Evolutionary conservation across 2,329 filamentous ascomycete genomes (phyloP).

Genomic region (Aspergillus pseudonomiae): DNA sequence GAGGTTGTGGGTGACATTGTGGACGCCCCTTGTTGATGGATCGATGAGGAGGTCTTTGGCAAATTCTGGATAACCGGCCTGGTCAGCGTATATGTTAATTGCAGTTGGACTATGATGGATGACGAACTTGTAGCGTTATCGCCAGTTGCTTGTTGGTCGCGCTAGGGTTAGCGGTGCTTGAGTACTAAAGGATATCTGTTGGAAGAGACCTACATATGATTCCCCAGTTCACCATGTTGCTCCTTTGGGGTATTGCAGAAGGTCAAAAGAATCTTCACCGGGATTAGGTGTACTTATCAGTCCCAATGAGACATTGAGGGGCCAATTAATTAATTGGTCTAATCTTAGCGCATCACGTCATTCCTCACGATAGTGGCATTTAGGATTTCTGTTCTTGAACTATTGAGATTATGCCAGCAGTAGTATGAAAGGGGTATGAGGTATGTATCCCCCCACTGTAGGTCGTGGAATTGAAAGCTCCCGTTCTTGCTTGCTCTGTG

Average conservation of each 20-base stretch:
- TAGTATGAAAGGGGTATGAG: too few species aligned
- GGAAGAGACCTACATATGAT: background rate
- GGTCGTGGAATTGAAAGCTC: too few species aligned
- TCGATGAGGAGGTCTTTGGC: constrained; percentile 7
- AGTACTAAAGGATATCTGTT: too few species aligned
- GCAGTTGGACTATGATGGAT: accelerated
- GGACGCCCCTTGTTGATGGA: background rate
- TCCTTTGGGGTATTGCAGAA: background rate
- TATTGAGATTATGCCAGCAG: too few species aligned
- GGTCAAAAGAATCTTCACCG: background rate
- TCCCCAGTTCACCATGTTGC: background rate
- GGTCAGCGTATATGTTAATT: background rate
- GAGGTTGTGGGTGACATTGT: background rate
- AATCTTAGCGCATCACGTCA: background rate
- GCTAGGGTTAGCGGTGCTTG: background rate
- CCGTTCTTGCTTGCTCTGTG: too few species aligned
- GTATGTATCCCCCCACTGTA: too few species aligned
- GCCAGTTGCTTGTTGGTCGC: background rate
- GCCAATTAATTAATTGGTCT: background rate
- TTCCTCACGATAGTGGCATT: background rate
- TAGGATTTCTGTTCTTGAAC: too few species aligned
- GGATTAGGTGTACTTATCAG: background rate
- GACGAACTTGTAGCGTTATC: background rate
- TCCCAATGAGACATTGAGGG: background rate
- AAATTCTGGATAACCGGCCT: background rate